Evolutionary conservation across 1,284 basidiomycete genomes (phyloP), one percentile per base, ranked within the genome.

Genomic region (Microbotryomycetes sp.): DNA sequence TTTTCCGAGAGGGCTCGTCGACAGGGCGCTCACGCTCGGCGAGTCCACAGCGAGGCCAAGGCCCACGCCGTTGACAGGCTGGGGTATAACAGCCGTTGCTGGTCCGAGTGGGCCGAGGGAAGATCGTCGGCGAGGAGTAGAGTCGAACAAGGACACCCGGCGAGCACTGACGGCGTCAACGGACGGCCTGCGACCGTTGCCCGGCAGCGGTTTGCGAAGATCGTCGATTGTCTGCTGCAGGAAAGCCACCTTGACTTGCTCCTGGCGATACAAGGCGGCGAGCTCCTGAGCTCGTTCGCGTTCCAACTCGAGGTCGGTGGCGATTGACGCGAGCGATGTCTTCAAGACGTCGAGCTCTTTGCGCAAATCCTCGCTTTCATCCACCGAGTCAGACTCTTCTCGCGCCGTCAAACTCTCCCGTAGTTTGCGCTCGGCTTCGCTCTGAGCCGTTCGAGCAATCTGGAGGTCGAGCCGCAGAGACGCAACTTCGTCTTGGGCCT

Each of bases 191-290:
- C 72, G 76, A 29, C 72, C 75, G 50, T 76, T 66, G 70, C 74
- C 74, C 54, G 72, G 65, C 45, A 96, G 80, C 15, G 88, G 89
- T 58, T 89, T 85, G 68, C 91, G 81, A 75, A 88, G 90, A 74
- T 91, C 88, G 71, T 94, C 91, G n/a, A 94, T 87, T 73, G 91
- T 92, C 21, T 83, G 81, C 30, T 91, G 81, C 46, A 96, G 78
- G 74, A 89, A 79, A 11, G 81, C 78, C 45, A 94, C 89, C 52
- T 85, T 85, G 68, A 90, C 86, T 70, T 89, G 87, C 51, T 91
- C 88, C 49, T 87, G 86, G 66, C 82, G 82, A 54, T 81, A 80
- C 75, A 85, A 81, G 56, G 85, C 83, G 66, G 82, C 79, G 61
- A 85, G 73, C 60, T 82, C 80, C 6, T 80, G 79, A 71, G 86